Conservation (phyloP, 805 yeast species). For the Candida maltosa region DNA sequence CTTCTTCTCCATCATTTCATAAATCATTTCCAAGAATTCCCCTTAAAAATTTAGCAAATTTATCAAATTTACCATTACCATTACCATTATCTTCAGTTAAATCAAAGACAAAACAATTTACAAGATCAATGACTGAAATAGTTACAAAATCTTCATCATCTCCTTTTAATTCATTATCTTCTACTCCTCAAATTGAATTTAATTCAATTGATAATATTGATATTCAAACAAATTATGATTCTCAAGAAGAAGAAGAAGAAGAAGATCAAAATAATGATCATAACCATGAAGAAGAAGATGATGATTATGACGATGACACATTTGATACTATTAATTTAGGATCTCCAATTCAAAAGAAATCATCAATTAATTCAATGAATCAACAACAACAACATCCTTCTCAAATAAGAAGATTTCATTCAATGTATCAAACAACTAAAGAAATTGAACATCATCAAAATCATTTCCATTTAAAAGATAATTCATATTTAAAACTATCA, state of each 20-base stretch:
- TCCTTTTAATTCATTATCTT: too few relatives aligned
- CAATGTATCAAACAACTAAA: constrained; percentile 58
- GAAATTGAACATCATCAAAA: constrained; percentile 17
- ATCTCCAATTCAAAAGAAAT: constrained; percentile 5
- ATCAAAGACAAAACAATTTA: constrained; percentile 17
- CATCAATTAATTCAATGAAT: neutral
- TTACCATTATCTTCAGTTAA: too few relatives aligned
- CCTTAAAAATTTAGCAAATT: constrained; percentile 24
- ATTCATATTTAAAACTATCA: constrained; percentile 28
- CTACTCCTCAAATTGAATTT: too few relatives aligned
- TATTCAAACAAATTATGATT: neutral
- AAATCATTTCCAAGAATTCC: too few relatives aligned
- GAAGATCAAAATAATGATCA: neutral
- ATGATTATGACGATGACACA: constrained; percentile 12
- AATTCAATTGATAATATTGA: neutral
- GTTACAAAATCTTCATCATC: constrained; percentile 17
- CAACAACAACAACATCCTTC: neutral
- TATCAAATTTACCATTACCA: constrained; percentile 14
- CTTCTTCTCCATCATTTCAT: constrained; percentile 1
- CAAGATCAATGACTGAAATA: constrained; percentile 16
- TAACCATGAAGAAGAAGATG: constrained; percentile 4
- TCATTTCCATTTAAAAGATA: constrained; percentile 28
- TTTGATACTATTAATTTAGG: constrained; percentile 14
- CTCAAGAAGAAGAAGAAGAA: constrained; percentile 2
- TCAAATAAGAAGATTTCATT: constrained; percentile 56